Percentiles rank a stretch among this genome's conserved stretches.
Conservation (phyloP, 2,329 filamentous ascomycete species). For the Canariomyces notabilis region DNA sequence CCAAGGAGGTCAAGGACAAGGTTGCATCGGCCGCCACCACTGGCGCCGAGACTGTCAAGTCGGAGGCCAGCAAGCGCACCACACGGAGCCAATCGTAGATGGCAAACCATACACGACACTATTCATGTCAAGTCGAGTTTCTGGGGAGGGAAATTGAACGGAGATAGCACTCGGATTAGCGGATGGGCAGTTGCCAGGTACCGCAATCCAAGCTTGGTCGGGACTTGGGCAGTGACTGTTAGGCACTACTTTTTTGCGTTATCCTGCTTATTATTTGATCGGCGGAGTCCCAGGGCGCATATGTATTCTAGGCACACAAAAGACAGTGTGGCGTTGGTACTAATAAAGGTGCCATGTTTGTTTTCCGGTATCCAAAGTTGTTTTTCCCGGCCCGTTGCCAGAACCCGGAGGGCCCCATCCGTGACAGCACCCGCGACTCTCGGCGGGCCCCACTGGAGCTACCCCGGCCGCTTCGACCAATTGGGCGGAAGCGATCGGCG, state of each 20-base stretch:
- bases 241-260: conserved; percentile 14
- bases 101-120: background rate
- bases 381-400: too few species aligned
- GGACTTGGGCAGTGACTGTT: conserved; percentile 6
- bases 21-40: conserved; percentile 52
- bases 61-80: conserved; percentile 59
- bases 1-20: conserved; percentile 73
- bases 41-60: conserved; percentile 70
- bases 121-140: conserved; percentile 1
- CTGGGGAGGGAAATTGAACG: conserved; percentile 5
- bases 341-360: conserved; percentile 1
- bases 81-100: conserved; percentile 52
- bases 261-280: conserved; percentile 18
- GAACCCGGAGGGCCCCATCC: too few species aligned
- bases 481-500: conserved; percentile 17
- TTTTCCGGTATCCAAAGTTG: too few species aligned
- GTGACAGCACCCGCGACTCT: too few species aligned
- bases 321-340: conserved; percentile 18
- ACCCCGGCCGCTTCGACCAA: conserved; percentile 8
- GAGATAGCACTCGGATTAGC: conserved; percentile 8
- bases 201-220: conserved; percentile 1
- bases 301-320: conserved; percentile 25
- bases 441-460: conserved; percentile 5
- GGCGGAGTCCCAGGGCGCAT: conserved; percentile 22
- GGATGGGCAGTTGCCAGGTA: background rate